Evolutionary conservation across 306 rosid genomes (phyloP), one percentile per base, ranked within the genome.

Genomic region (Cicer yamashitae): DNA sequence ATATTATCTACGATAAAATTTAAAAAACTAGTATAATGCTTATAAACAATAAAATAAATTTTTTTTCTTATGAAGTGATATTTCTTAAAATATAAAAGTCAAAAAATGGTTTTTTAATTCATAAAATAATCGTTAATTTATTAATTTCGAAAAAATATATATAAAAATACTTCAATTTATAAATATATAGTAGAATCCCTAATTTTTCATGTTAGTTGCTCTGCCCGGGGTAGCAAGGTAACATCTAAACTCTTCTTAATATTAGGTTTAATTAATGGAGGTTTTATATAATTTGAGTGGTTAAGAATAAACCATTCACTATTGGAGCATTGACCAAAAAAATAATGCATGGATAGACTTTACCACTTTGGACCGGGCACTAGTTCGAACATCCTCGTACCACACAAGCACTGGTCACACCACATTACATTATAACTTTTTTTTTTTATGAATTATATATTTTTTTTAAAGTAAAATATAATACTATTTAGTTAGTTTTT

Each of bases 311-410:
- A 18, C 11, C 6, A 6, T 11, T 46, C 52, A 50, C 59, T 8
- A 57, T 70, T 56, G 38, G 63, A 48, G 51, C 40, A 43, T 57
- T n/a, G 43, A 14, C 4, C 0, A 7, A 71, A 38, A 45, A 20
- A 70, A 44, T 14, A 53, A 43, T 51, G 18, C 8, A 51, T 14
- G 15, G 17, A 64, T 20, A 57, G 54, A 69, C 37, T 41, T 44
- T 44, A 64, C 63, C 70, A 10, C 53, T 59, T 40, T 53, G 34
- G 15, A 70, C 48, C 41, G 53, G 51, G 66, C 9, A 25, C 9
- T 18, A 14, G 22, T 5, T 8, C 8, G 2, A 18, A 8, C 40
- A 71, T 84, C 84, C 77, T 84, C 82, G 87, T 84, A 80, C 82
- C 50, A 59, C 37, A 75, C 71, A 43, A 44, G 11, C 41, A 56